Base-by-base conservation (phyloP, 169 alveolate genomes). In the Plasmodium gallinaceum region DNA sequence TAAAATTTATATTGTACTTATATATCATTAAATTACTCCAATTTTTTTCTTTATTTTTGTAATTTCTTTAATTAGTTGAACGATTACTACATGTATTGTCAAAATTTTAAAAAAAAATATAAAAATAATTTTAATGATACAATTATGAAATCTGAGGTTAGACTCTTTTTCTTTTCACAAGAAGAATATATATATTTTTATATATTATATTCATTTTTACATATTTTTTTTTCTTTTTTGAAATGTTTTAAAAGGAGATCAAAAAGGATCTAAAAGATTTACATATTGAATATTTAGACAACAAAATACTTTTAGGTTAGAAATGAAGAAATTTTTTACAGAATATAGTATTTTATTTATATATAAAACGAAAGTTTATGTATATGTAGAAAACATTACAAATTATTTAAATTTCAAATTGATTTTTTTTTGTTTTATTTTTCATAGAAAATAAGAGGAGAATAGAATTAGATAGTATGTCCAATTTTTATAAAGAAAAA, bases 91-190 rank as follows among this genome's bases (percentile, higher is more conserved):
- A n/a, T 45, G 14, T 78, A 78, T 69, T 78, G 89, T 48, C 89
- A 78, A 78, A 52, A 46, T 2, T 78, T 64, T 39, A 78, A 78
- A 78, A 64, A 78, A 12, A 70, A 32, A 20, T 78, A 78, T 69
- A 78, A 78, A n/a, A 78, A 66, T 20, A 64, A 65, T 51, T 78
- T 78, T 58, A 78, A 78, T 57, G 57, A 62, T 20, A n/a, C 26
- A 3, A n/a, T 78, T 20, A 78, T 64, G 57, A 54, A 78, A n/a
- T 64, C 89, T 24, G 89, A 78, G 89, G 89, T 78, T 70, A 70
- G 8, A 64, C 26, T 4, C 24, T 60, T 74, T 74, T 64, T 64
- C 43, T 16, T 32, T 7, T 32, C 39, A 2, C 4, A 32, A 32
- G 39, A 1, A 32, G 4, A 32, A 32, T 32, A 32, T 2, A 4